phyloP scores from a whole-genome alignment of 768 basidiomycete genomes.

The Lyophyllum atratum region DNA sequence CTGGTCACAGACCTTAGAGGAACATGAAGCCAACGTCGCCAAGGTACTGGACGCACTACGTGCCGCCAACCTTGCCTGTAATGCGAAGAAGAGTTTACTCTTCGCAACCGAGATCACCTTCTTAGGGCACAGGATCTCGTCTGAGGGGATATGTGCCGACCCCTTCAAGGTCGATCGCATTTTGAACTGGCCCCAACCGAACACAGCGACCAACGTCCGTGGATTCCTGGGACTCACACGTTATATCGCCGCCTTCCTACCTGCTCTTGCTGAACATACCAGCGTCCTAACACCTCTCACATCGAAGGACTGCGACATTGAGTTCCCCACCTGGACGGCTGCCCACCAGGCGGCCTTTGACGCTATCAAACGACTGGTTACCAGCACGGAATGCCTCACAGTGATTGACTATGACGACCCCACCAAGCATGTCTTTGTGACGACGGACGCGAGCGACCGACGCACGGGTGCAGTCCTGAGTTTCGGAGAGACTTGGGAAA shows the following conservation, averaged over 20 bases:
- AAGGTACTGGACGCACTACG: slow-evolving; percentile 23
- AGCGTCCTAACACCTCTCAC: slow-evolving; percentile 23
- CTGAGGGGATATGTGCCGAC: slow-evolving; percentile 28
- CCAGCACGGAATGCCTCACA: slow-evolving; percentile 2
- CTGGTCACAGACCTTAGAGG: slow-evolving; percentile 37
- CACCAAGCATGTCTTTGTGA: slow-evolving; percentile 24
- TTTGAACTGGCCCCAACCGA: slow-evolving; percentile 31
- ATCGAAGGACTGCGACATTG: slow-evolving; percentile 22
- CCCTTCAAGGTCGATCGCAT: slow-evolving; percentile 27
- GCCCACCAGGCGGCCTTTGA: slow-evolving; percentile 27
- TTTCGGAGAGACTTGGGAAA: not conserved
- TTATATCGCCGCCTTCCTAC: slow-evolving; percentile 23
- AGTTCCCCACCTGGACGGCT: slow-evolving; percentile 27
- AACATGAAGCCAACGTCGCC: slow-evolving; percentile 29
- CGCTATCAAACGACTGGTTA: slow-evolving; percentile 10
- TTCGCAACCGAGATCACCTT: slow-evolving; percentile 24
- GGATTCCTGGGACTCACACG: slow-evolving; percentile 32
- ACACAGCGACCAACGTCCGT: slow-evolving; percentile 25
- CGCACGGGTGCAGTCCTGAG: slow-evolving; percentile 6
- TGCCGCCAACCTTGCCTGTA: not conserved
- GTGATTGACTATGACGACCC: slow-evolving; percentile 16
- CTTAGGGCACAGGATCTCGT: slow-evolving; percentile 33
- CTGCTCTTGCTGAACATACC: not conserved
- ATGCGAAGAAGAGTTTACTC: not conserved
- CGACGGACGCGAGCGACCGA: slow-evolving; percentile 27